Base-by-base conservation (phyloP, 148 eudicot species). In the Diospyros lotus region DNA sequence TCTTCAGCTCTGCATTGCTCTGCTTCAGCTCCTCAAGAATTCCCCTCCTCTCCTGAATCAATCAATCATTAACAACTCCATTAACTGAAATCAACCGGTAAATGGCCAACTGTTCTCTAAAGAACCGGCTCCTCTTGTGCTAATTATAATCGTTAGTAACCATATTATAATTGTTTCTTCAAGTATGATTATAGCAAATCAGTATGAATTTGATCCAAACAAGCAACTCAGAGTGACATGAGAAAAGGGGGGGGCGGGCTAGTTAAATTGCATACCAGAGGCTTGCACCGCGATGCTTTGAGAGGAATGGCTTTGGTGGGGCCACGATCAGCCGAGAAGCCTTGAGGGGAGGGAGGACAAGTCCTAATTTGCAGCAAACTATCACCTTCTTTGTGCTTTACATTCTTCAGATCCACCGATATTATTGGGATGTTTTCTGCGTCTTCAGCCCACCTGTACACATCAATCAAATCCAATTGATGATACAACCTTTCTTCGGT, bases 271-370 rank as follows among this genome's bases (percentile, higher is more conserved):
- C 80, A 63, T 89, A 91, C 94, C 98, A n/a, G 79, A 71, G 87
- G 88, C 80, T 82, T 84, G n/a, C 86, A 76, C 63, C 82, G 86
- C 46, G 87, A 82, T 64, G 87, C 85, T 79, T 83, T 91, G 1
- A 87, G 74, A 75, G 96, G 87, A 11, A 84, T 79, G 18, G 83
- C 67, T 79, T 81, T 87, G 72, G 67, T 45, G 44, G 82, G 82
- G 43, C 76, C 87, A 43, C 76, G 79, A 6, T 64, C 77, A 43
- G 87, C 96, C 40, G 98, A 94, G 69, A 94, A 94, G 48, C 98
- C 85, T 76, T 94, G 98, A 15, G 97, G 97, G 18, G 98, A 89
- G 46, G 98, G 98, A 76, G 98, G 98, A 71, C 78, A 77, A 0
- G 91, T 90, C 59, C 91, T 86, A 55, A 94, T 86, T 41, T 77